These are phyloP conservation scores for Calonectria montana DNA, from an alignment of 2,329 filamentous ascomycete species.

Conservation along the genomic window DNA sequence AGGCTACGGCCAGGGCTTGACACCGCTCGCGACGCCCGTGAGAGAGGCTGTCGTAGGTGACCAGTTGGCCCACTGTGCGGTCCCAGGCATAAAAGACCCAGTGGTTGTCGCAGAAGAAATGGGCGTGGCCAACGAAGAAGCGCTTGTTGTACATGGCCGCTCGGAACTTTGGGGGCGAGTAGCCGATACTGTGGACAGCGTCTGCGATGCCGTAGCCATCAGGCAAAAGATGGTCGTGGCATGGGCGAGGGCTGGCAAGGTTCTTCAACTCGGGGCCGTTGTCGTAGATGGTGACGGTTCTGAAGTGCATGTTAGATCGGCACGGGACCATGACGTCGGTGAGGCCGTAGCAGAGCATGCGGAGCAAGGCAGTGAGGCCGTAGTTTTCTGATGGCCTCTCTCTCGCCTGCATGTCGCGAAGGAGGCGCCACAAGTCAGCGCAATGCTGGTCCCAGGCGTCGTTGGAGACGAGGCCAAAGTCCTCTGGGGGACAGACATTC, in stretches of 20 bases:
- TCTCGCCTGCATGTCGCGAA: background rate
- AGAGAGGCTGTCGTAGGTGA: background rate
- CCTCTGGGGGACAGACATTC: background rate
- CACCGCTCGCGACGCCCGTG: background rate
- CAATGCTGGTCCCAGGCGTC: background rate
- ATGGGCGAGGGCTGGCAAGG: background rate
- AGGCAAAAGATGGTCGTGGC: background rate
- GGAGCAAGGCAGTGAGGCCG: background rate
- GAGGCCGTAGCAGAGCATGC: background rate
- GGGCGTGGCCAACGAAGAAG: background rate
- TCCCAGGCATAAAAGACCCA: background rate
- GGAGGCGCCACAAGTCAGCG: background rate
- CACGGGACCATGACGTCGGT: background rate
- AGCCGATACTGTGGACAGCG: background rate
- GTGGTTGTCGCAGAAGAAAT: background rate
- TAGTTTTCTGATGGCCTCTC: background rate
- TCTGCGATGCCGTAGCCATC: background rate
- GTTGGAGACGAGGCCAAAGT: background rate
- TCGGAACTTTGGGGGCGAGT: background rate
- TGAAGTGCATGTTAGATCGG: background rate
- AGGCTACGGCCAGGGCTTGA: background rate
- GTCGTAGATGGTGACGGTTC: background rate
- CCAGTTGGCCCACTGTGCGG: background rate
- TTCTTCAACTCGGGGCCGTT: background rate
- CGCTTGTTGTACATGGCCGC: background rate